phyloP scores from a whole-genome alignment of 2,329 filamentous ascomycete species.

The Fusarium sp. region DNA sequence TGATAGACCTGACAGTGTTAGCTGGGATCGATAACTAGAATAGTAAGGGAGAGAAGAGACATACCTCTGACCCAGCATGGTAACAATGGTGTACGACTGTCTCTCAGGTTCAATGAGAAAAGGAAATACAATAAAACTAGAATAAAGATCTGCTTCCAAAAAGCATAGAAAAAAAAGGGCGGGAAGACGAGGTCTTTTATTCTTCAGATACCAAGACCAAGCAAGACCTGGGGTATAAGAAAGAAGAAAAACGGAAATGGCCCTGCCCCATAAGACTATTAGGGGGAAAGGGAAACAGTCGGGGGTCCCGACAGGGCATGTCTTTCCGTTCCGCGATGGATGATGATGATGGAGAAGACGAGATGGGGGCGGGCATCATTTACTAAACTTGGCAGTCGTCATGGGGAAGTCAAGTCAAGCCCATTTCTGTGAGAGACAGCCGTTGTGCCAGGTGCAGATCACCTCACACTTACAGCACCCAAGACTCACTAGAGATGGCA shows the following conservation, averaged over 20 bases:
- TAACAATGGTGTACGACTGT: constrained; percentile 13
- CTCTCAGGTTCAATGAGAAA: constrained; percentile 8
- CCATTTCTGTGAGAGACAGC: background rate
- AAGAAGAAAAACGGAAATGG: background rate
- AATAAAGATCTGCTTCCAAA: constrained; percentile 14
- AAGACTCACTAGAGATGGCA: constrained; percentile 3
- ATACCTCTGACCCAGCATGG: constrained; percentile 41
- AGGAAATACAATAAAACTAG: constrained; percentile 10
- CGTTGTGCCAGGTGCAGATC: constrained; percentile 22
- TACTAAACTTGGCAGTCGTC: constrained; percentile 44
- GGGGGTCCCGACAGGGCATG: constrained; percentile 16
- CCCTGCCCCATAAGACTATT: constrained; percentile 4
- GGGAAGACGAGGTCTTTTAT: constrained; percentile 37
- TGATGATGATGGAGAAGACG: constrained; percentile 10
- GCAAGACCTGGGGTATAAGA: constrained; percentile 5
- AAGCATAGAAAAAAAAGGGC: background rate
- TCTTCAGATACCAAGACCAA: background rate
- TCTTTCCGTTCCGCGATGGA: background rate
- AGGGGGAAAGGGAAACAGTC: background rate
- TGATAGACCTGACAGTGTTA: constrained; percentile 48
- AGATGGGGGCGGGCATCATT: constrained; percentile 11
- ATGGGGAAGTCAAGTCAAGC: constrained; percentile 32
- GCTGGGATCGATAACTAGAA: background rate
- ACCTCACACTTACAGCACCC: background rate
- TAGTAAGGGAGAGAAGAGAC: background rate